Evolutionary conservation across 192 early-diverging fungal genomes (phyloP).

Genomic region (Neocallimastix lanati): DNA sequence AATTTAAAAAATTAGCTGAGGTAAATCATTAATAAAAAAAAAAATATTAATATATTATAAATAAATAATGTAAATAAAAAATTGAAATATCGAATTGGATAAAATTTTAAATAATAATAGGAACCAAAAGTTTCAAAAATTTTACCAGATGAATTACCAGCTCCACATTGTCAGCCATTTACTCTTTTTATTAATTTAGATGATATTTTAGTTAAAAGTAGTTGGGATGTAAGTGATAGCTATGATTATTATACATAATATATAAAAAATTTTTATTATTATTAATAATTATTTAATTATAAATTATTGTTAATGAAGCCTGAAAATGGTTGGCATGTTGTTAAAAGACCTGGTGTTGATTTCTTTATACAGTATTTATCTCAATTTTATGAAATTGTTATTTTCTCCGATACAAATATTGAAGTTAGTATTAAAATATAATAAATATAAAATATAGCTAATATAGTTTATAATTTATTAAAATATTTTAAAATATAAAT

Average conservation of each 20-base stretch:
- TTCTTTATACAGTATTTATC: slow-evolving; percentile 81
- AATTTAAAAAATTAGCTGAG: not conserved
- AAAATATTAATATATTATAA: no score
- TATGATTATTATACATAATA: no score
- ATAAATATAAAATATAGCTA: no score
- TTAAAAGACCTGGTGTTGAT: slow-evolving; percentile 88
- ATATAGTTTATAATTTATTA: no score
- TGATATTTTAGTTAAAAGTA: slow-evolving; percentile 79
- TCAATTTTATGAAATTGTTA: slow-evolving; percentile 86
- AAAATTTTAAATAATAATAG: not conserved
- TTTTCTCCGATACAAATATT: slow-evolving; percentile 79
- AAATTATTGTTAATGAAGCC: no score
- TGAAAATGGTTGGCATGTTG: slow-evolving; percentile 89
- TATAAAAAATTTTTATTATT: no score
- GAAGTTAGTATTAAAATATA: slow-evolving; percentile 30
- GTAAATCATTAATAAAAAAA: no score
- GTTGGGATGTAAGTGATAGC: slow-evolving; percentile 67
- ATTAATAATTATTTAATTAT: no score
- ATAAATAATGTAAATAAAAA: no score
- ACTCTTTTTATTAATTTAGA: slow-evolving; percentile 91
- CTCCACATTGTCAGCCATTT: slow-evolving; percentile 57
- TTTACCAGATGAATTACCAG: slow-evolving; percentile 74
- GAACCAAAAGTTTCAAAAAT: slow-evolving; percentile 30
- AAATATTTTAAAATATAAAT: no score
- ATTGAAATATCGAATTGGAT: no score